Conservation (phyloP, 2,329 filamentous ascomycete species). For the Aspergillus ustus region DNA sequence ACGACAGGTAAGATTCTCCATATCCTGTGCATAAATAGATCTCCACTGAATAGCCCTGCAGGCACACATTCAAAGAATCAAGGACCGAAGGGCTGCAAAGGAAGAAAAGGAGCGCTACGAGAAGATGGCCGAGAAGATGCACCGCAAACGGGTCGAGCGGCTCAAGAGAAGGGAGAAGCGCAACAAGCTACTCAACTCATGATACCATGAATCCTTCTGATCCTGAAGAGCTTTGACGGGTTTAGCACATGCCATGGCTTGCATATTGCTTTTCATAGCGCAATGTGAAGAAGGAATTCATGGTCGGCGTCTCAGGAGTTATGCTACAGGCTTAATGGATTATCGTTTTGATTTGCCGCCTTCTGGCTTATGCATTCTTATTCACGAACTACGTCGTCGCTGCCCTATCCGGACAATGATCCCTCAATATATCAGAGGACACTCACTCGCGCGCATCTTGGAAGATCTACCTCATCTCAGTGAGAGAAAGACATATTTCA, state of each 20-base stretch:
- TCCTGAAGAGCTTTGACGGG: conserved; percentile 1
- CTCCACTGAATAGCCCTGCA: conserved; percentile 42
- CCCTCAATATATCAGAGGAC: neutral
- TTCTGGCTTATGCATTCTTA: neutral
- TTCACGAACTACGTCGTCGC: neutral
- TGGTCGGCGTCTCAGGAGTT: conserved; percentile 10
- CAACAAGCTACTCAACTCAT: conserved; percentile 59
- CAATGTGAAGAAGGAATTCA: neutral
- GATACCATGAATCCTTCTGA: conserved; percentile 21
- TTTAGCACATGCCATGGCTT: neutral
- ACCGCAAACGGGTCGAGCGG: conserved; percentile 90
- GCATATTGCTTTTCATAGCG: neutral
- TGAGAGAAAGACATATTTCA: neutral
- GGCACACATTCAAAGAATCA: conserved; percentile 78
- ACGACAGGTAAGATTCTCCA: conserved; percentile 67
- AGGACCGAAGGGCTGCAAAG: conserved; percentile 84
- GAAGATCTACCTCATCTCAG: neutral
- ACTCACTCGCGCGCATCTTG: neutral
- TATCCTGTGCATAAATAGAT: neutral
- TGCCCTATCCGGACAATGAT: neutral
- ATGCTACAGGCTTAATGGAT: neutral
- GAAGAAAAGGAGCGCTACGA: conserved; percentile 92
- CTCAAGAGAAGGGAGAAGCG: conserved; percentile 95
- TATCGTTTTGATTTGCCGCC: neutral
- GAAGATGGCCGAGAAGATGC: conserved; percentile 97